These are phyloP conservation scores for Mycena rebaudengoi DNA, from an alignment of 768 basidiomycete species.

Conservation along the genomic window DNA sequence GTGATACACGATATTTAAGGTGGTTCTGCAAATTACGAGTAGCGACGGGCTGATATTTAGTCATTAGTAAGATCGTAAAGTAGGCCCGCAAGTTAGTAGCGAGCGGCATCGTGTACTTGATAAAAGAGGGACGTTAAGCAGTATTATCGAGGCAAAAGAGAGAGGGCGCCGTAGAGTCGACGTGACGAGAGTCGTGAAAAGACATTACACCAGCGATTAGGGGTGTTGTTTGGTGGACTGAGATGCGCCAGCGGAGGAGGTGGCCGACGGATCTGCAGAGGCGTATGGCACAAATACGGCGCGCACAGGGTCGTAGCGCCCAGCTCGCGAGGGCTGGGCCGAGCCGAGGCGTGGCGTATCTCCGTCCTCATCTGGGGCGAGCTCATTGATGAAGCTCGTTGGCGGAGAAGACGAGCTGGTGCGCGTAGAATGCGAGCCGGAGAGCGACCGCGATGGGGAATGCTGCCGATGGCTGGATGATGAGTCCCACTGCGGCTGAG, in stretches of 20 bases:
- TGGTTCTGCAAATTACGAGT: slow-evolving; percentile 3
- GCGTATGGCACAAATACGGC: slow-evolving; percentile 50
- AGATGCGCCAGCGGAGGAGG: slow-evolving; percentile 19
- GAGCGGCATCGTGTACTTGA: slow-evolving; percentile 18
- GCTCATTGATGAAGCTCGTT: slow-evolving; percentile 30
- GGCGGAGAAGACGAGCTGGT: slow-evolving; percentile 38
- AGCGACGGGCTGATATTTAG: neutral
- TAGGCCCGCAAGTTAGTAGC: neutral
- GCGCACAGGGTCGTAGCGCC: slow-evolving; percentile 64
- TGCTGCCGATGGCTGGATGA: slow-evolving; percentile 44
- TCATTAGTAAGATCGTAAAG: slow-evolving; percentile 6
- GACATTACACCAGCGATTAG: slow-evolving; percentile 15
- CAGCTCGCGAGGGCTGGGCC: slow-evolving; percentile 41
- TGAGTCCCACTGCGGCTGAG: slow-evolving; percentile 71
- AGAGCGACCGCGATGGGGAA: slow-evolving; percentile 47
- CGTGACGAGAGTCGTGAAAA: slow-evolving; percentile 22
- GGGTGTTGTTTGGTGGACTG: slow-evolving; percentile 3
- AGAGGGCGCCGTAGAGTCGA: slow-evolving; percentile 20
- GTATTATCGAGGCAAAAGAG: slow-evolving; percentile 18
- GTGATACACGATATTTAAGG: slow-evolving; percentile 12
- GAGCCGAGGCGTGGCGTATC: slow-evolving; percentile 30
- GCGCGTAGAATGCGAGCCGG: slow-evolving; percentile 37
- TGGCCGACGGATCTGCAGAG: slow-evolving; percentile 30
- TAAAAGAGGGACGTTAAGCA: slow-evolving; percentile 20
- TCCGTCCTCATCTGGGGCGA: slow-evolving; percentile 27